Evolutionary conservation across 2,329 filamentous ascomycete genomes (phyloP).

Genomic region (Diaporthe vaccinii): DNA sequence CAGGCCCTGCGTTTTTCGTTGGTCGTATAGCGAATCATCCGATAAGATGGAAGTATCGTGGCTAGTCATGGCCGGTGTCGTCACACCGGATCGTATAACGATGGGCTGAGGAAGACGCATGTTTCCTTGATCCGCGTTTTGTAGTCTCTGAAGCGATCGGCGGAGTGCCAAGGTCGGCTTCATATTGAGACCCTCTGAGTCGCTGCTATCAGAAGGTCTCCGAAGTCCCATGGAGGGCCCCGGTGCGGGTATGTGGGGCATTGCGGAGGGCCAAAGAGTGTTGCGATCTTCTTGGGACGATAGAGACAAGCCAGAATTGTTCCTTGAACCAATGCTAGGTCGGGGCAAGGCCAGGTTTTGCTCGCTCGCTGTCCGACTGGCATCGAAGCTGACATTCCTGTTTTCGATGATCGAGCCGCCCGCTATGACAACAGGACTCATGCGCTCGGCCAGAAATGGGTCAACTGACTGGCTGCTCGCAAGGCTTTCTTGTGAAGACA

Average conservation of each 20-base stretch:
- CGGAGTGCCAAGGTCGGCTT: conserved; percentile 68
- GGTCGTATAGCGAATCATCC: conserved; percentile 65
- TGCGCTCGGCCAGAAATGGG: conserved; percentile 71
- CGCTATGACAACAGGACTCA: conserved; percentile 76
- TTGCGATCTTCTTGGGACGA: conserved; percentile 58
- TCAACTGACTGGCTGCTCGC: conserved; percentile 61
- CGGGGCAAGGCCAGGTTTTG: conserved; percentile 59
- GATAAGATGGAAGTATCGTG: conserved; percentile 70
- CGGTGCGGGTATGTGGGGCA: conserved; percentile 55
- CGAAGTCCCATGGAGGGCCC: conserved; percentile 49
- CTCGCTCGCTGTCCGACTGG: conserved; percentile 64
- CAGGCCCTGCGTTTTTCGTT: conserved; percentile 53
- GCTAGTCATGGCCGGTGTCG: conserved; percentile 67
- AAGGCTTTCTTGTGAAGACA: conserved; percentile 66
- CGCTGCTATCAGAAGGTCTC: conserved; percentile 69
- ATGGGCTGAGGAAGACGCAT: conserved; percentile 68
- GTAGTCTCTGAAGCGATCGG: conserved; percentile 66
- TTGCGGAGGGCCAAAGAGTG: conserved; percentile 67
- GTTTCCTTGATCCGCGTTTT: conserved; percentile 57
- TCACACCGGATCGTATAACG: conserved; percentile 54
- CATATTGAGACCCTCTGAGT: conserved; percentile 63
- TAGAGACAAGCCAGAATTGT: conserved; percentile 56
- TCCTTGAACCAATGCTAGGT: conserved; percentile 59
- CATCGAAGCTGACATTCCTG: conserved; percentile 65
- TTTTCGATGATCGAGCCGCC: conserved; percentile 75